Base-by-base conservation (phyloP, 1,284 basidiomycete species). In the Ustilago lituana region DNA sequence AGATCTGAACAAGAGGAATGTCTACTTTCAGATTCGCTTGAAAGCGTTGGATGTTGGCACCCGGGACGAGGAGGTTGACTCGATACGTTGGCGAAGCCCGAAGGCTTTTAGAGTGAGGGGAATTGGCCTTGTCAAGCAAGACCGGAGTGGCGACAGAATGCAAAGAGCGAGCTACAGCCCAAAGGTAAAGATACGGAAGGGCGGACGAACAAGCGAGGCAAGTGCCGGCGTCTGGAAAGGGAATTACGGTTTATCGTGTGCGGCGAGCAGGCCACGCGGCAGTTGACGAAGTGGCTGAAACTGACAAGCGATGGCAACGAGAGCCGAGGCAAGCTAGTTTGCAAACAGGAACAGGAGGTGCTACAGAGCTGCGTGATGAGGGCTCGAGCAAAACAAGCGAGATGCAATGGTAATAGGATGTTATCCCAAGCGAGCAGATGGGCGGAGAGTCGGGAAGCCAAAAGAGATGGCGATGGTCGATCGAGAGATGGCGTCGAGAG, bases 101-200 rank as follows among this genome's bases (percentile, higher is more conserved):
- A 33, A 24, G 15, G 4, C n/a, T 27, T 20, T 4, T 11, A n/a
- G 24, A 29, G 36, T 24, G 26, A 31, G 31, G 12, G 47, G 36
- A 29, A 32, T 15, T 20, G 22, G 46, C 19, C 12, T 46, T 33
- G 44, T 26, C 19, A 46, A 32, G 44, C 4, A 32, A 32, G 24
- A 46, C 19, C 23, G 7, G 33, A 29, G 47, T 50, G 48, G 55
- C 41, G 29, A 45, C 12, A 9, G 11, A 6, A 23, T 44, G 23
- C 31, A 17, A 27, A 22, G 31, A 36, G 41, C 33, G 54, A 33
- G 43, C 47, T 53, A 49, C 54, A 63, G 52, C 48, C 38, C 46
- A 17, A 8, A 22, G 24, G 8, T 20, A 31, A 47, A 48, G 51
- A 43, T 51, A 63, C 8, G 22, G 15, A 1, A 23, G 10, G 27